These are phyloP conservation scores for Sphaceloma murrayae DNA, from an alignment of 2,329 filamentous ascomycete species.

Conservation along the genomic window DNA sequence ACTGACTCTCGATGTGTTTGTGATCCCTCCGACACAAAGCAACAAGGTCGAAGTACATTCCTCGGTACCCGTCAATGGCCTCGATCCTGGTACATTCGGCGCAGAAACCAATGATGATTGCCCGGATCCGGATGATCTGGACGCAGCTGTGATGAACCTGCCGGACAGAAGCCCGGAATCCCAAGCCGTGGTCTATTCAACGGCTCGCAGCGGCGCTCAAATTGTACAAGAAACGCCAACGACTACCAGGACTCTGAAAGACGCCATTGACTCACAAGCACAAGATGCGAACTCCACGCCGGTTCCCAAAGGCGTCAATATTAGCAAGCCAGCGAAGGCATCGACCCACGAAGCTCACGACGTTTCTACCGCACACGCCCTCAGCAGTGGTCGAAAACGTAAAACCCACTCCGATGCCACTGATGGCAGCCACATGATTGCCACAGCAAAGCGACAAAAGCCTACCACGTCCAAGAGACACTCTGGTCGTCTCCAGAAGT, in stretches of 20 bases:
- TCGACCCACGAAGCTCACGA: no score
- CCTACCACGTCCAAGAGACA: no score
- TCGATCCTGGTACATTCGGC: background rate
- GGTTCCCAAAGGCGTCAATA: no score
- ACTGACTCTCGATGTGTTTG: background rate
- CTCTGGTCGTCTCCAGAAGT: no score
- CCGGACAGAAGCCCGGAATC: background rate
- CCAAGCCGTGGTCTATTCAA: background rate
- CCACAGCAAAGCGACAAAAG: no score
- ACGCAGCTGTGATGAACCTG: no score
- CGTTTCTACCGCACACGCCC: no score
- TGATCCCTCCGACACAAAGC: no score
- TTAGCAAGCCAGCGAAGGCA: no score
- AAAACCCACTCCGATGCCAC: no score
- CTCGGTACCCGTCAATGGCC: background rate
- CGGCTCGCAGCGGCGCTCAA: slow-evolving; percentile 2
- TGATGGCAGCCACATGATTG: no score
- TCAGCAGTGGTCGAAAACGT: no score
- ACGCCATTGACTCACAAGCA: background rate
- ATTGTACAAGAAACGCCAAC: slow-evolving; percentile 4
- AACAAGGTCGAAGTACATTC: slow-evolving; percentile 6
- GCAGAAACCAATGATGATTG: background rate
- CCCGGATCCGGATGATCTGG: slow-evolving; percentile 1
- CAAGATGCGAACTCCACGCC: background rate
- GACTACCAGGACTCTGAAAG: background rate